Conservation (phyloP, 257 asterid genomes). For the Jacaranda mimosifolia region DNA sequence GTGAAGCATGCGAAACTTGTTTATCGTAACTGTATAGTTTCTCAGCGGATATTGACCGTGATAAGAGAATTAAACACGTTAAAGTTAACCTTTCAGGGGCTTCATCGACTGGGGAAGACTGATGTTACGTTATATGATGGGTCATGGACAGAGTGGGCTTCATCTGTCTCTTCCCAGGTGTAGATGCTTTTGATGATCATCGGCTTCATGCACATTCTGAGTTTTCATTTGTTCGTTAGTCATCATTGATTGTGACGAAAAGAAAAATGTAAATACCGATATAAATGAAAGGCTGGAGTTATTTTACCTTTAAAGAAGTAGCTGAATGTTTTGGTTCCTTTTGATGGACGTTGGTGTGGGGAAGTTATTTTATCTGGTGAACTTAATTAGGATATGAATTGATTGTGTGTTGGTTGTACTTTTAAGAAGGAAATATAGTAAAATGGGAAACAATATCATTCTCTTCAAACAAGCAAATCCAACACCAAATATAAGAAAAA, state of each 20-base stretch:
- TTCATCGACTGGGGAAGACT: slow-evolving; percentile 81
- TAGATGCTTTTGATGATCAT: background rate
- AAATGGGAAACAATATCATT: too few species aligned
- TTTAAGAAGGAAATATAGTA: too few species aligned
- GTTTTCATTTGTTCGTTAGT: background rate
- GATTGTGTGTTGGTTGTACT: too few species aligned
- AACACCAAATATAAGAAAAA: too few species aligned
- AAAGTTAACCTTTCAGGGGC: slow-evolving; percentile 61
- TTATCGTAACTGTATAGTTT: background rate
- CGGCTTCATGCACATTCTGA: background rate
- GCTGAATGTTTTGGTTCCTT: background rate
- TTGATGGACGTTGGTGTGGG: too few species aligned
- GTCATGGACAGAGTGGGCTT: slow-evolving; percentile 91
- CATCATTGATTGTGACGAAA: slow-evolving; percentile 18
- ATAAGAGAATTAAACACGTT: background rate
- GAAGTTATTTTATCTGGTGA: too few species aligned
- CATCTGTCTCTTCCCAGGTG: slow-evolving; percentile 41
- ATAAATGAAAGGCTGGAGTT: background rate
- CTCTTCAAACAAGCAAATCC: too few species aligned
- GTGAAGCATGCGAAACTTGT: background rate
- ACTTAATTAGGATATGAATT: too few species aligned
- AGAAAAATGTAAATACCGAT: background rate
- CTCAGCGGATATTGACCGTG: background rate
- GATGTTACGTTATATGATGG: slow-evolving; percentile 87
- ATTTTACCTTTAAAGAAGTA: background rate